These are phyloP conservation scores for Capronia coronata DNA, from an alignment of 2,329 filamentous ascomycete species.

Conservation along the genomic window DNA sequence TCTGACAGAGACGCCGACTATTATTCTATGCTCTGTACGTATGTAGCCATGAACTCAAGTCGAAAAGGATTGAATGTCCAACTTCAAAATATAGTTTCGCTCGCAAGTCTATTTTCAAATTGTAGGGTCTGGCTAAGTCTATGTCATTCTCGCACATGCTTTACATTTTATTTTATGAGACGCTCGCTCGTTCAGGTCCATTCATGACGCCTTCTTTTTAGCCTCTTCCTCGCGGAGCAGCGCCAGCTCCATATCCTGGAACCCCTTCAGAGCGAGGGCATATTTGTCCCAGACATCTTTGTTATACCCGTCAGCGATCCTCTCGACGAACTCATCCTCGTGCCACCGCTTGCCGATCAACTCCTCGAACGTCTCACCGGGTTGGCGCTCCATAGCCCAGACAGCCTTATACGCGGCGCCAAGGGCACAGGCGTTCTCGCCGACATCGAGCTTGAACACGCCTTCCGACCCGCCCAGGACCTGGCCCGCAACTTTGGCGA, in stretches of 20 bases:
- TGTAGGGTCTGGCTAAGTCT: too few species aligned
- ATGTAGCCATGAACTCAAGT: too few species aligned
- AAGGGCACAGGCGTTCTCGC: constrained; percentile 88
- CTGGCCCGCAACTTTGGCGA: constrained; percentile 75
- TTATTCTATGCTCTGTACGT: too few species aligned
- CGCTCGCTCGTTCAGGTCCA: not conserved
- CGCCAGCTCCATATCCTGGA: constrained; percentile 65
- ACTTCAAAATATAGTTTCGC: too few species aligned
- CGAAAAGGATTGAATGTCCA: too few species aligned
- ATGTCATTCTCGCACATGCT: too few species aligned
- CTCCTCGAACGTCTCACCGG: constrained; percentile 75
- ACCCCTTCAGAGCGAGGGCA: constrained; percentile 66
- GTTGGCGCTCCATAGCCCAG: constrained; percentile 70
- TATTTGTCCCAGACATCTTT: constrained; percentile 70
- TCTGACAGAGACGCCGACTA: too few species aligned
- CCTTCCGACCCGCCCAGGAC: constrained; percentile 85
- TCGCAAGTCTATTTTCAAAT: too few species aligned
- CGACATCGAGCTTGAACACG: constrained; percentile 87
- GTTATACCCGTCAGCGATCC: constrained; percentile 74
- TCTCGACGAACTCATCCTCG: constrained; percentile 75
- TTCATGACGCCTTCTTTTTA: not conserved
- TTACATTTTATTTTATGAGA: too few species aligned
- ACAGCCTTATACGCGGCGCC: constrained; percentile 94
- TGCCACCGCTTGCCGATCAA: constrained; percentile 78
- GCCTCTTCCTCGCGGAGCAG: constrained; percentile 44